phyloP scores from a whole-genome alignment of 225 moss, liverwort and hornwort species.

The Marchantia paleacea region DNA sequence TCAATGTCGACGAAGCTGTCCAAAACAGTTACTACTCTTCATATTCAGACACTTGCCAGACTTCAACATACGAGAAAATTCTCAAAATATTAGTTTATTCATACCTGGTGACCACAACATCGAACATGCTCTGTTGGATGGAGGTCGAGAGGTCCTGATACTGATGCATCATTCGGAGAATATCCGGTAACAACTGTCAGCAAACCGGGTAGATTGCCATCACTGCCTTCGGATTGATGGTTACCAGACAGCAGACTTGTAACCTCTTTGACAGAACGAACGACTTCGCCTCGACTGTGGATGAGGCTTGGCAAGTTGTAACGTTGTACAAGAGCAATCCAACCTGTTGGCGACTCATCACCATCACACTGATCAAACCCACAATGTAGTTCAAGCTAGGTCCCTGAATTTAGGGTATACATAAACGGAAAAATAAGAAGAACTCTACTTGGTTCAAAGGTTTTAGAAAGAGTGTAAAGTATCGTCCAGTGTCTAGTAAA shows the following conservation, averaged over 20 bases:
- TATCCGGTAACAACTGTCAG: slow-evolving; percentile 43
- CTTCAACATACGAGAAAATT: neutral
- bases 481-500: neutral
- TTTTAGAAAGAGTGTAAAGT: neutral
- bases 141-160: slow-evolving; percentile 46
- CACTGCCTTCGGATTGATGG: slow-evolving; percentile 22
- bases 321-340: slow-evolving; percentile 94
- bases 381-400: neutral
- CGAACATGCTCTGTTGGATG: slow-evolving; percentile 82
- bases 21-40: neutral
- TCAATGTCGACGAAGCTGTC: neutral
- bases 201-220: slow-evolving; percentile 24
- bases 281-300: slow-evolving; percentile 40
- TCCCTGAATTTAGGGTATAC: neutral
- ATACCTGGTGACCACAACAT: slow-evolving; percentile 98
- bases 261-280: slow-evolving; percentile 39
- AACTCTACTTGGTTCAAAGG: neutral
- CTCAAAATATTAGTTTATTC: neutral
- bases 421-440: slow-evolving; percentile 3
- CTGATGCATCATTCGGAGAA: slow-evolving; percentile 26
- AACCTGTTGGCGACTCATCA: slow-evolving; percentile 74
- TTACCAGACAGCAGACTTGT: slow-evolving; percentile 24
- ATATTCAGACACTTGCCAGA: neutral
- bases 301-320: slow-evolving; percentile 70
- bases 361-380: slow-evolving; percentile 65